Conservation (phyloP, 352 stramenopile genomes). For the Plasmopara viticola region DNA sequence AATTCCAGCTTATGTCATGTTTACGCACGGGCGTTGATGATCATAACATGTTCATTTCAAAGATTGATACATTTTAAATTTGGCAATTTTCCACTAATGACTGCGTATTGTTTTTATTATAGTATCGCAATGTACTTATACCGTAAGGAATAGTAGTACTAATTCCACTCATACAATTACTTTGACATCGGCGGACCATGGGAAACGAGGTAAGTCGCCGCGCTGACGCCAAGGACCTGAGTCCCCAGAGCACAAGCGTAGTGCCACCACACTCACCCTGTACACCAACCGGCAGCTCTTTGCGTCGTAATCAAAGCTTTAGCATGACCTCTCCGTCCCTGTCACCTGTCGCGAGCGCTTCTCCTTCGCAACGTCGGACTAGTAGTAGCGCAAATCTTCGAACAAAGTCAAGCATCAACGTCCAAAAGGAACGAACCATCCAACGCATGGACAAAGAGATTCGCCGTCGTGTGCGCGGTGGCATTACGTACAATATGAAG, state of each 20-base stretch:
- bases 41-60: no score
- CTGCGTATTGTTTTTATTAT: no score
- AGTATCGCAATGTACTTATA: no score
- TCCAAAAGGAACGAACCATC: slow-evolving; percentile 51
- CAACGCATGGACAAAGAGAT: slow-evolving; percentile 82
- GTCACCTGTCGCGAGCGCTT: not conserved
- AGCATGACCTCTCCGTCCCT: slow-evolving; percentile 19
- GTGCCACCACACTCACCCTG: slow-evolving; percentile 19
- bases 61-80: no score
- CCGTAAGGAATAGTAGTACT: no score
- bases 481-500: slow-evolving; percentile 91
- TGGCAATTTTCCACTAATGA: no score
- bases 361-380: slow-evolving; percentile 11
- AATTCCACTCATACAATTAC: no score
- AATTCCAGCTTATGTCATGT: no score
- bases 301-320: slow-evolving; percentile 44
- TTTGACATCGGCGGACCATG: slow-evolving; percentile 17
- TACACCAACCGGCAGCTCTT: slow-evolving; percentile 23
- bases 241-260: slow-evolving; percentile 23
- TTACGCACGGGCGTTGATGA: no score
- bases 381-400: slow-evolving; percentile 12
- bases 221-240: slow-evolving; percentile 7
- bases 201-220: slow-evolving; percentile 53
- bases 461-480: slow-evolving; percentile 65
- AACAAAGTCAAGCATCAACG: slow-evolving; percentile 13